These are phyloP conservation scores for Penstemon davidsonii DNA, from an alignment of 257 asterid species.

Conservation along the genomic window DNA sequence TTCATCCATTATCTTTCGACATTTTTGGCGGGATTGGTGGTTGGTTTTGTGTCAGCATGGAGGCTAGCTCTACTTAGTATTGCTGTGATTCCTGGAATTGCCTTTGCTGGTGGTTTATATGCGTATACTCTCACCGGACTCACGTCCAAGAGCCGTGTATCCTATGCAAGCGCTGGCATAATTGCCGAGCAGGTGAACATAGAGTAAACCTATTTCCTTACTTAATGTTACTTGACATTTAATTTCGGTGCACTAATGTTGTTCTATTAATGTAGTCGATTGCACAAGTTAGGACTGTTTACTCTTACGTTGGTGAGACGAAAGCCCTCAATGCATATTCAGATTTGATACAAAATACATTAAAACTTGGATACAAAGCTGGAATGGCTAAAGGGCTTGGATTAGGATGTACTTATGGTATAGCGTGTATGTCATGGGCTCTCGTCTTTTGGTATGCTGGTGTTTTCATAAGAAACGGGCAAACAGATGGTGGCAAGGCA, in stretches of 20 bases:
- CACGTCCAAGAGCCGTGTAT: slow-evolving; percentile 93
- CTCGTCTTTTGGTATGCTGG: slow-evolving; percentile 99
- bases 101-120: slow-evolving; percentile 94
- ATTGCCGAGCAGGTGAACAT: slow-evolving; percentile 91
- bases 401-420: slow-evolving; percentile 91
- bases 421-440: slow-evolving; percentile 99
- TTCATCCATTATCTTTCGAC: slow-evolving; percentile 97
- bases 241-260: slow-evolving; percentile 3
- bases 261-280: slow-evolving; percentile 63
- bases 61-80: slow-evolving; percentile 90
- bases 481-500: slow-evolving; percentile 92
- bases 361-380: slow-evolving; percentile 93
- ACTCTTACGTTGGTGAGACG: slow-evolving; percentile 88
- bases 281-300: slow-evolving; percentile 96
- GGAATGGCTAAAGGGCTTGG: slow-evolving; percentile 99
- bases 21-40: slow-evolving; percentile 96
- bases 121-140: slow-evolving; percentile 94
- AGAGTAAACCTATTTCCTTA: neutral
- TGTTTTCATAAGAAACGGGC: slow-evolving; percentile 87
- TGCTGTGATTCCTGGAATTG: slow-evolving; percentile 97
- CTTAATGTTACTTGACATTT: too few species aligned
- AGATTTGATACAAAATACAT: slow-evolving; percentile 81
- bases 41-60: slow-evolving; percentile 99
- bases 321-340: slow-evolving; percentile 79
- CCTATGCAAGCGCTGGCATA: slow-evolving; percentile 94